These are phyloP conservation scores for Suhomyces faveliae DNA, from an alignment of 805 yeast genomes.

Conservation along the genomic window DNA sequence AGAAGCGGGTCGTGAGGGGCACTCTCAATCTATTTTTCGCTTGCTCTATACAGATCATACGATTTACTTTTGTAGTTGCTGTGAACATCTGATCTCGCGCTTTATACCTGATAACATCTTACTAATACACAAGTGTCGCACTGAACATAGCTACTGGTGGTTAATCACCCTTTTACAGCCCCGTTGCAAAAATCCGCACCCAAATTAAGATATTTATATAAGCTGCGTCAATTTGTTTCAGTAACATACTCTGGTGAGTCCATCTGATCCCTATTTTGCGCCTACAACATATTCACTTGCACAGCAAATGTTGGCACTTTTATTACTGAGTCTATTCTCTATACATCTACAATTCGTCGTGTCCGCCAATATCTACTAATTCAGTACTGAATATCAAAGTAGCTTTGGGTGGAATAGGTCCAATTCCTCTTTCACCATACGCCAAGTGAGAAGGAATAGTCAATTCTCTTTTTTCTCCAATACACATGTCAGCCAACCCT, in stretches of 20 bases:
- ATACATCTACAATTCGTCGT: conserved; percentile 14
- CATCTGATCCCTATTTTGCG: no score
- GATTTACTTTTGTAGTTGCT: background rate
- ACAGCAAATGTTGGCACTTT: background rate
- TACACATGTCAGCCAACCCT: conserved; percentile 74
- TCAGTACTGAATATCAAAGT: conserved; percentile 68
- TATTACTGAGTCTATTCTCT: conserved; percentile 1
- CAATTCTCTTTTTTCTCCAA: conserved; percentile 81
- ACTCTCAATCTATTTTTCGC: background rate
- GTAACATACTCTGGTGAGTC: no score
- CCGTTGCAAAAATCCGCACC: background rate
- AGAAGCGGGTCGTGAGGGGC: background rate
- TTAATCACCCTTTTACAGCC: background rate
- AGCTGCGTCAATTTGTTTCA: background rate
- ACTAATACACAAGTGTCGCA: background rate
- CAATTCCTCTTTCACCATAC: conserved; percentile 75
- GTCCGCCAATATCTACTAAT: conserved; percentile 51
- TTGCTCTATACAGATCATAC: background rate
- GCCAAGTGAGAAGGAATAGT: conserved; percentile 77
- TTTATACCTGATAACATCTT: background rate
- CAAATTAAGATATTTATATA: background rate
- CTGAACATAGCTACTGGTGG: background rate
- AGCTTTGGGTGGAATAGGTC: conserved; percentile 75
- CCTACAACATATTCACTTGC: background rate
- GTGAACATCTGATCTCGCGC: background rate